Percentiles rank a stretch among this genome's conserved stretches.
These are phyloP conservation scores for Salix caprea DNA, from an alignment of 345 rosid species.

Conservation along the genomic window DNA sequence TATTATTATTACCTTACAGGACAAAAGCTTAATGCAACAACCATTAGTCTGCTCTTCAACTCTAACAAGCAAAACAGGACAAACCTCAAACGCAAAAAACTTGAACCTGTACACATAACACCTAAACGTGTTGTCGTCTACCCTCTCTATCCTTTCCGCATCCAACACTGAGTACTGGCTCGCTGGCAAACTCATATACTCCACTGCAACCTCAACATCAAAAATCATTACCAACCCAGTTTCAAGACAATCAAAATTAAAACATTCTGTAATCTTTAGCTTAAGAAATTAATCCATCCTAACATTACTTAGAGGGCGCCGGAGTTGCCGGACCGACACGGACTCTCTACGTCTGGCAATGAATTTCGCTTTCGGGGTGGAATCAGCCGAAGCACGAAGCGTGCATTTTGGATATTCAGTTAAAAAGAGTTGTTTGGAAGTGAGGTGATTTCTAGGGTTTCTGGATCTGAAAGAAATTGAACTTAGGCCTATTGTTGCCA, in stretches of 20 bases:
- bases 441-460: slow-evolving; percentile 17
- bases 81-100: slow-evolving; percentile 84
- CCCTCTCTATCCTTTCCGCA: slow-evolving; percentile 94
- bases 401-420: slow-evolving; percentile 20
- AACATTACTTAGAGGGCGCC: slow-evolving; percentile 80
- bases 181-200: slow-evolving; percentile 95
- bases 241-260: neutral
- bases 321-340: slow-evolving; percentile 60
- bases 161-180: slow-evolving; percentile 97
- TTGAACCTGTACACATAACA: slow-evolving; percentile 79
- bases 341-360: slow-evolving; percentile 76
- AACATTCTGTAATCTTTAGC: neutral
- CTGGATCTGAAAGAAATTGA: slow-evolving; percentile 28
- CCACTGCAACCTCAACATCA: slow-evolving; percentile 40
- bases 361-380: slow-evolving; percentile 65
- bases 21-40: slow-evolving; percentile 85
- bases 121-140: slow-evolving; percentile 77
- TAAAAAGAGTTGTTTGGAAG: slow-evolving; percentile 4
- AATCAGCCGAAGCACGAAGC: slow-evolving; percentile 44
- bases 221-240: neutral
- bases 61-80: slow-evolving; percentile 86
- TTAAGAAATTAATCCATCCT: neutral
- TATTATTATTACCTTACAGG: slow-evolving; percentile 59
- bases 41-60: slow-evolving; percentile 88
- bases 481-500: slow-evolving; percentile 25